Evolutionary conservation across 352 stramenopile species (phyloP).

Genomic region (Pythium volutum): DNA sequence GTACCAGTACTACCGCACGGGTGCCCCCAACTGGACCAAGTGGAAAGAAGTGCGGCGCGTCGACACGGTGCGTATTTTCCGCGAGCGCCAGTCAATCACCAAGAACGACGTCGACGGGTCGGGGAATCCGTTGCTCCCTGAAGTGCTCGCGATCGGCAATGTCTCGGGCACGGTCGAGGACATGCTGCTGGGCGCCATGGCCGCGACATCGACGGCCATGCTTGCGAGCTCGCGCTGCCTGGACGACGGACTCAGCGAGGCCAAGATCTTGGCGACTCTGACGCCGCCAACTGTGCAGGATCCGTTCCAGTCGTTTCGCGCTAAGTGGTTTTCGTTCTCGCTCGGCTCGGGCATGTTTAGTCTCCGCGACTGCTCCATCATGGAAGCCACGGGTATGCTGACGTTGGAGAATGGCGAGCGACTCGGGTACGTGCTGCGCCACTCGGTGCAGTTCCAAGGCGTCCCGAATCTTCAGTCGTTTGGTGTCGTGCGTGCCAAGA

Average conservation of each 20-base stretch:
- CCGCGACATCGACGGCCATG: conserved; percentile 25
- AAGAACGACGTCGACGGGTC: conserved; percentile 15
- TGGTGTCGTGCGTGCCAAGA: conserved; percentile 10
- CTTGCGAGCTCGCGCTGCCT: conserved; percentile 33
- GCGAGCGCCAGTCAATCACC: conserved; percentile 24
- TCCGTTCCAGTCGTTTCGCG: conserved; percentile 40
- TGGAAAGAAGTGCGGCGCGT: conserved; percentile 13
- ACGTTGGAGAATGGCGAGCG: conserved; percentile 8
- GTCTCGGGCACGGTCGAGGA: conserved; percentile 46
- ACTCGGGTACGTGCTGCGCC: conserved; percentile 19
- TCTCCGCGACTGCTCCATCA: conserved; percentile 13
- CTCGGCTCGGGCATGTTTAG: conserved; percentile 15
- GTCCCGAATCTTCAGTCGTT: conserved; percentile 15
- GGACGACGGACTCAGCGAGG: conserved; percentile 35
- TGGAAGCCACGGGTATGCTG: conserved; percentile 13
- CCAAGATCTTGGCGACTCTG: conserved; percentile 37
- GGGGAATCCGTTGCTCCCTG: conserved; percentile 11
- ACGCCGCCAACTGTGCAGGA: conserved; percentile 31
- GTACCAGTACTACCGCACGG: conserved; percentile 17
- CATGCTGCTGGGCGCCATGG: conserved; percentile 41
- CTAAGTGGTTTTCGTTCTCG: conserved; percentile 39
- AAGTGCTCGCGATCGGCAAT: conserved; percentile 30
- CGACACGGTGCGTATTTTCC: conserved; percentile 21
- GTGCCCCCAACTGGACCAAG: conserved; percentile 13
- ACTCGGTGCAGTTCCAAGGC: conserved; percentile 12